These are phyloP conservation scores for Coix lacrymajobi DNA, from an alignment of 176 grass and related monocot species.

Conservation along the genomic window DNA sequence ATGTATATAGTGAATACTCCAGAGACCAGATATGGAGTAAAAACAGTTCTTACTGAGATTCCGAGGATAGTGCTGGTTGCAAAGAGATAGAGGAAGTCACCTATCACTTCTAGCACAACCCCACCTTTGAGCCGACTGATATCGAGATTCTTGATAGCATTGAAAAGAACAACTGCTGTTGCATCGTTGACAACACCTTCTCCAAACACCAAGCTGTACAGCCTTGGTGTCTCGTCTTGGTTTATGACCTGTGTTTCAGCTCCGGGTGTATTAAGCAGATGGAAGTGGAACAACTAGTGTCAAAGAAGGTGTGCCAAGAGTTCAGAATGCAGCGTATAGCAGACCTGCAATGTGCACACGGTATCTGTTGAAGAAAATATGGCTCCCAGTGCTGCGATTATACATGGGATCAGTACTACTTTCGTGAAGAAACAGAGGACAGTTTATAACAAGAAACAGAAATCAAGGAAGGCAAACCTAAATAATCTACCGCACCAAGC, in stretches of 20 bases:
- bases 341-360: slow-evolving; percentile 79
- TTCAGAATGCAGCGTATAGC: neutral
- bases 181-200: slow-evolving; percentile 95
- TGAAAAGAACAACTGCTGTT: slow-evolving; percentile 83
- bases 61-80: slow-evolving; percentile 68
- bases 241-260: slow-evolving; percentile 58
- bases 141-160: slow-evolving; percentile 74
- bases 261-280: neutral
- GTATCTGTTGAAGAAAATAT: slow-evolving; percentile 95
- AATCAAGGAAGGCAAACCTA: slow-evolving; percentile 34
- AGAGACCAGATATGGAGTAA: neutral
- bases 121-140: slow-evolving; percentile 46
- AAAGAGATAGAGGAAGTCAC: slow-evolving; percentile 86
- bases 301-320: neutral
- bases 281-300: neutral
- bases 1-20: neutral
- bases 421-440: neutral
- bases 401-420: neutral
- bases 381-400: slow-evolving; percentile 62
- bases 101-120: slow-evolving; percentile 43
- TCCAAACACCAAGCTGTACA: slow-evolving; percentile 95
- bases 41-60: slow-evolving; percentile 53
- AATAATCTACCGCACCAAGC: slow-evolving; percentile 53
- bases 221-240: slow-evolving; percentile 80
- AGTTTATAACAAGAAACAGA: neutral